phyloP scores from a whole-genome alignment of 129 eudicot species.

The Pulicaria dysenterica region DNA sequence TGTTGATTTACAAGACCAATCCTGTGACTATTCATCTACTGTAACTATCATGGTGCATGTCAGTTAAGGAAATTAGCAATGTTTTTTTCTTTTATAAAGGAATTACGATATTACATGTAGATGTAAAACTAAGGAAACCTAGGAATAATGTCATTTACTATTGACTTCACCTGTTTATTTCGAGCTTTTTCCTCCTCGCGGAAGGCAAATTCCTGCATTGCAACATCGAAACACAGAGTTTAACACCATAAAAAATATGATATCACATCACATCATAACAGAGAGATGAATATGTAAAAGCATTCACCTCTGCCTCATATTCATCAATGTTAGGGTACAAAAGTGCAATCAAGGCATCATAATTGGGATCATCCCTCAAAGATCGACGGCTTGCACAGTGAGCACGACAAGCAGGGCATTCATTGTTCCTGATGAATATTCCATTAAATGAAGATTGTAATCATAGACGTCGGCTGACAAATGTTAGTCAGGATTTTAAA shows the following conservation, averaged over 20 bases:
- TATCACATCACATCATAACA: slow-evolving; percentile 12
- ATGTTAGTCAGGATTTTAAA: slow-evolving; percentile 6
- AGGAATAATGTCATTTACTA: slow-evolving; percentile 6
- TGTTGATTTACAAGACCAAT: background rate
- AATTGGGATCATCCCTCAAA: slow-evolving; percentile 93
- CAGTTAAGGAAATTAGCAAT: background rate
- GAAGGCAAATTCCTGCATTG: slow-evolving; percentile 81
- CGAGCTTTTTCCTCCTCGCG: slow-evolving; percentile 86
- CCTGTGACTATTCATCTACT: background rate
- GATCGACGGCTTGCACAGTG: slow-evolving; percentile 99
- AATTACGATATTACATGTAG: background rate
- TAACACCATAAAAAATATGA: background rate
- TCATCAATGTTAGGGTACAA: slow-evolving; percentile 86
- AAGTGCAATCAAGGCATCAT: slow-evolving; percentile 71
- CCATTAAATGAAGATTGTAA: slow-evolving; percentile 4
- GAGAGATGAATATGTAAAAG: background rate
- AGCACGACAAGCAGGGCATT: slow-evolving; percentile 94
- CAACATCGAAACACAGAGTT: background rate
- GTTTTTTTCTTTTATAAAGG: background rate
- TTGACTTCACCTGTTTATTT: slow-evolving; percentile 66
- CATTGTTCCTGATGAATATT: slow-evolving; percentile 68
- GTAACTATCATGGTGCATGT: slow-evolving; percentile 3
- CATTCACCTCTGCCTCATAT: slow-evolving; percentile 87
- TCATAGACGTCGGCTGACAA: background rate
- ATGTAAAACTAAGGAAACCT: background rate